phyloP scores from a whole-genome alignment of 1,284 basidiomycete species.

The Singerocomus inundabilis region DNA sequence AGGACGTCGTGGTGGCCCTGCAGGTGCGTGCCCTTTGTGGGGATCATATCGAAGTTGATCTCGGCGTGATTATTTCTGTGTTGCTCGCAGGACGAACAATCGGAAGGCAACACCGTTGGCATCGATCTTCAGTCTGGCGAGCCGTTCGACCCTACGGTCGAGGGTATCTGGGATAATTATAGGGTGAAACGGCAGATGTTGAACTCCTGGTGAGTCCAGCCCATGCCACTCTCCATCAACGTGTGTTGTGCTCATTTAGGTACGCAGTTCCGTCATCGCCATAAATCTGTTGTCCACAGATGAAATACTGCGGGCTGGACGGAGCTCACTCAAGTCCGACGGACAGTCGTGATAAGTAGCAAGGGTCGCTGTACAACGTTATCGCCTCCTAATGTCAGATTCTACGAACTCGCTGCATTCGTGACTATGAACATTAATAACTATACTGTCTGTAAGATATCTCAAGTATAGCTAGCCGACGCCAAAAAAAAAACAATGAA shows the following conservation, averaged over 20 bases:
- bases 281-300: slow-evolving; percentile 95
- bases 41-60: slow-evolving; percentile 10
- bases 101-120: slow-evolving; percentile 88
- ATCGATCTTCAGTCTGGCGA: slow-evolving; percentile 93
- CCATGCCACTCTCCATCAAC: slow-evolving; percentile 11
- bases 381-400: slow-evolving; percentile 23
- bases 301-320: slow-evolving; percentile 92
- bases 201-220: slow-evolving; percentile 78
- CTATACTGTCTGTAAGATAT: slow-evolving; percentile 34
- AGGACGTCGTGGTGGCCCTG: slow-evolving; percentile 89
- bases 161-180: slow-evolving; percentile 99
- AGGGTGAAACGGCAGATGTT: slow-evolving; percentile 98
- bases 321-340: slow-evolving; percentile 83
- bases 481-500: slow-evolving; percentile 6
- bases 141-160: slow-evolving; percentile 92
- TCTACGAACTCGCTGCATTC: slow-evolving; percentile 13
- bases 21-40: slow-evolving; percentile 54
- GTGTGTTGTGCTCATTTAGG: slow-evolving; percentile 23
- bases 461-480: slow-evolving; percentile 12
- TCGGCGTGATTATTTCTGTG: slow-evolving; percentile 6
- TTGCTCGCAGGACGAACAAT: slow-evolving; percentile 77
- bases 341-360: slow-evolving; percentile 54
- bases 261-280: slow-evolving; percentile 89
- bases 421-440: slow-evolving; percentile 35
- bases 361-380: slow-evolving; percentile 15